Evolutionary conservation across 805 yeast species (phyloP).

Genomic region (Pichia membranifaciens): DNA sequence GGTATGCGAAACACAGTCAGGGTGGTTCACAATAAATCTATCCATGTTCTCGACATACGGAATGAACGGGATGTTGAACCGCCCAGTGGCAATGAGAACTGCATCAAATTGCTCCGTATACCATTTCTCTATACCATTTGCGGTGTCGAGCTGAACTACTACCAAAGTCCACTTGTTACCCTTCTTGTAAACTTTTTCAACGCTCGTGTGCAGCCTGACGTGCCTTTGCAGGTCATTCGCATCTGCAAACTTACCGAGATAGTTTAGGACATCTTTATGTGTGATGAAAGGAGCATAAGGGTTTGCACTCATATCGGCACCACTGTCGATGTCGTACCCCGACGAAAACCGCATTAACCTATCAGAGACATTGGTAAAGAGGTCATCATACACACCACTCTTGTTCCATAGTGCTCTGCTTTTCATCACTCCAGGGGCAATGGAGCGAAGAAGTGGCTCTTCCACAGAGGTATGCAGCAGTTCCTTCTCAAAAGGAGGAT

Average conservation of each 20-base stretch:
- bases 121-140: slow-evolving; percentile 24
- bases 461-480: not conserved
- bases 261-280: slow-evolving; percentile 16
- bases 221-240: slow-evolving; percentile 25
- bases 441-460: slow-evolving; percentile 1
- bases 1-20: slow-evolving; percentile 25
- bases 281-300: slow-evolving; percentile 19
- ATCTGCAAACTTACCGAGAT: slow-evolving; percentile 20
- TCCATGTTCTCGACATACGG: slow-evolving; percentile 34
- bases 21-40: slow-evolving; percentile 27
- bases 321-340: slow-evolving; percentile 20
- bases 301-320: not conserved
- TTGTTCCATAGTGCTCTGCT: slow-evolving; percentile 13
- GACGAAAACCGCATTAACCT: slow-evolving; percentile 35
- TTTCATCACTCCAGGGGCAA: not conserved
- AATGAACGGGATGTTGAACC: slow-evolving; percentile 35
- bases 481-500: not conserved
- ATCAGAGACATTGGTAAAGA: slow-evolving; percentile 38
- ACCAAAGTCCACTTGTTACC: slow-evolving; percentile 32
- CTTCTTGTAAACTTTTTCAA: slow-evolving; percentile 24
- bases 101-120: slow-evolving; percentile 38
- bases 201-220: slow-evolving; percentile 31
- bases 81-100: slow-evolving; percentile 36
- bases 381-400: slow-evolving; percentile 27
- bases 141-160: slow-evolving; percentile 12